These are phyloP conservation scores for Podaxis pistillaris DNA, from an alignment of 768 basidiomycete genomes.

Conservation along the genomic window DNA sequence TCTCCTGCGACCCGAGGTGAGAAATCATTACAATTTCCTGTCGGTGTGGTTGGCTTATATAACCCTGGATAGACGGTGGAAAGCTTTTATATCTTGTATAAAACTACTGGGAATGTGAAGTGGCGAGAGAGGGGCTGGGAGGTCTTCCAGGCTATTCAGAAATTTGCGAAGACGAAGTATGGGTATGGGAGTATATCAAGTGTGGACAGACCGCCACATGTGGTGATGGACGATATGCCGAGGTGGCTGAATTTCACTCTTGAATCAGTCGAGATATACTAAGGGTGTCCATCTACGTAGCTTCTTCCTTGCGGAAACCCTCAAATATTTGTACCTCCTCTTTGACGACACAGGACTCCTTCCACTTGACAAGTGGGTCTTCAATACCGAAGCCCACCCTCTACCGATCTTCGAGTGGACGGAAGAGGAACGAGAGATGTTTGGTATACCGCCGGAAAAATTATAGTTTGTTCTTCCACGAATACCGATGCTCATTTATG, in stretches of 20 bases:
- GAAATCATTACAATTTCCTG: constrained; percentile 11
- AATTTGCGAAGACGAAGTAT: constrained; percentile 38
- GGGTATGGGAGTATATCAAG: constrained; percentile 45
- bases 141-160: constrained; percentile 48
- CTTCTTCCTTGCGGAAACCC: constrained; percentile 47
- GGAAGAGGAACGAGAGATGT: constrained; percentile 46
- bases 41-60: not conserved
- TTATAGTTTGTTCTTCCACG: not conserved
- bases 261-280: not conserved
- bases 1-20: constrained; percentile 51
- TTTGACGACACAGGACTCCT: constrained; percentile 64
- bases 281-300: constrained; percentile 18
- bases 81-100: constrained; percentile 53
- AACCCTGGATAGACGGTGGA: constrained; percentile 42
- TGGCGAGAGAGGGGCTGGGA: constrained; percentile 56
- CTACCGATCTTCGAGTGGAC: constrained; percentile 72
- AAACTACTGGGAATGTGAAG: constrained; percentile 43
- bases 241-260: constrained; percentile 32
- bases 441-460: constrained; percentile 30
- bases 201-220: constrained; percentile 32
- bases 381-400: constrained; percentile 75
- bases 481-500: not conserved
- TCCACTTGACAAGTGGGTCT: constrained; percentile 52
- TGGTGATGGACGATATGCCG: constrained; percentile 48
- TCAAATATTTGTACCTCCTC: constrained; percentile 71